Base-by-base conservation (phyloP, 768 basidiomycete genomes). In the Chalciporus piperatus region DNA sequence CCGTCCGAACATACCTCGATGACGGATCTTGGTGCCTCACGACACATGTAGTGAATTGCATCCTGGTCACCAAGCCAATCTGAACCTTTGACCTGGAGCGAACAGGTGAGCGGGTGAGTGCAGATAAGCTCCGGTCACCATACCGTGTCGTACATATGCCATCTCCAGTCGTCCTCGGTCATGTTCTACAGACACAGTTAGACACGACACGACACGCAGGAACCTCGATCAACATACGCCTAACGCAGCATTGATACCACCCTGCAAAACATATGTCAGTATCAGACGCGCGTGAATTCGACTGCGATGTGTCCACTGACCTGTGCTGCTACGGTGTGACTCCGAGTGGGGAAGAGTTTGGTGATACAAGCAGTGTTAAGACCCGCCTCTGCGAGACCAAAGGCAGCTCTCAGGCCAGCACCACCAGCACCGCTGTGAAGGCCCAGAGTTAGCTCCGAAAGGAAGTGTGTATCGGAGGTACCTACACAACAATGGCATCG, bases 11-110 rank as follows among this genome's bases (percentile, higher is more conserved):
- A 30, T 49, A 89, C 94, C 81, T 98, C 95, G 45, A 95, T 84
- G 57, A 98, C 95, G 30, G 90, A 88, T 69, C 85, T 78, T 47
- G 95, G 96, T 38, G 97, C 97, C 72, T 99, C 97, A 33, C 93
- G 80, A 71, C 93, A 97, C 97, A 99, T 99, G 76, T 98, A 99
- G 67, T 98, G 97, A 61, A 99, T 98, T 44, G 97, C 97, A 65
- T 99, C 97, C 74, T 95, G 94, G 76, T 99, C 97, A 71, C 97
- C 97, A 35, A 98, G 85, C 97, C 97, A 99, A 74, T 99, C 97
- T 47, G 94, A 97, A 56, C 97, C 97, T 80, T 99, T 99, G 51
- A 98, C 96, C 84, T 92, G 61, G 45, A 27, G 14, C 48, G n/a
- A 35, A 52, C 28, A n/a, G 47, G 62, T 54, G 45, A 66, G 51